These are phyloP conservation scores for Musa schizocarpa DNA, from an alignment of 176 grass and related monocot species.

Conservation along the genomic window DNA sequence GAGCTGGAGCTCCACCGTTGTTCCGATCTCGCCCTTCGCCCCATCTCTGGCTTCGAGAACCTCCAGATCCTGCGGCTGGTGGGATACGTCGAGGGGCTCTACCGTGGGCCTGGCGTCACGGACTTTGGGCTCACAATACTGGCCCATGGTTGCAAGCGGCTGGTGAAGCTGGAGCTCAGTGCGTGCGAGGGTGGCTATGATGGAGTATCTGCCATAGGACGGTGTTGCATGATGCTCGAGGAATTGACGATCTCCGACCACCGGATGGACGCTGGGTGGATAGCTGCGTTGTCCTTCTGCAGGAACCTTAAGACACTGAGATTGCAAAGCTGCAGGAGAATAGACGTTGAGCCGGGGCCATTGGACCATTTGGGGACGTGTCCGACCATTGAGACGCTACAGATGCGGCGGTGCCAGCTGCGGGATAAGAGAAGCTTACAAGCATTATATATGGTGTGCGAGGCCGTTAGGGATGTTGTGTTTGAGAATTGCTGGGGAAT, in stretches of 20 bases:
- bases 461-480: conserved; percentile 56
- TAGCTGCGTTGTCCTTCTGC: conserved; percentile 65
- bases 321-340: conserved; percentile 53
- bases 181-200: conserved; percentile 87
- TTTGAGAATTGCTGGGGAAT: conserved; percentile 91
- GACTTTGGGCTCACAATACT: conserved; percentile 97
- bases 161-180: conserved; percentile 73
- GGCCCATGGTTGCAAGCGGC: conserved; percentile 77
- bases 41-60: conserved; percentile 76
- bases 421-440: conserved; percentile 44
- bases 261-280: conserved; percentile 78
- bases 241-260: conserved; percentile 71
- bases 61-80: conserved; percentile 85
- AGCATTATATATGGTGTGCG: conserved; percentile 75
- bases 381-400: conserved; percentile 69
- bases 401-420: conserved; percentile 69
- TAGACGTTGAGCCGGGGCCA: conserved; percentile 66
- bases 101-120: conserved; percentile 49
- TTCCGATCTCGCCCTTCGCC: conserved; percentile 65
- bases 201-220: conserved; percentile 68
- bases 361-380: conserved; percentile 75
- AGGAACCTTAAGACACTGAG: conserved; percentile 78
- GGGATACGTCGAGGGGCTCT: conserved; percentile 37
- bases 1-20: conserved; percentile 87
- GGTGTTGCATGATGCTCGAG: conserved; percentile 86